Evolutionary conservation across 2,329 filamentous ascomycete genomes (phyloP), one percentile per base, ranked within the genome.

Genomic region (Microcyclosporella mali): DNA sequence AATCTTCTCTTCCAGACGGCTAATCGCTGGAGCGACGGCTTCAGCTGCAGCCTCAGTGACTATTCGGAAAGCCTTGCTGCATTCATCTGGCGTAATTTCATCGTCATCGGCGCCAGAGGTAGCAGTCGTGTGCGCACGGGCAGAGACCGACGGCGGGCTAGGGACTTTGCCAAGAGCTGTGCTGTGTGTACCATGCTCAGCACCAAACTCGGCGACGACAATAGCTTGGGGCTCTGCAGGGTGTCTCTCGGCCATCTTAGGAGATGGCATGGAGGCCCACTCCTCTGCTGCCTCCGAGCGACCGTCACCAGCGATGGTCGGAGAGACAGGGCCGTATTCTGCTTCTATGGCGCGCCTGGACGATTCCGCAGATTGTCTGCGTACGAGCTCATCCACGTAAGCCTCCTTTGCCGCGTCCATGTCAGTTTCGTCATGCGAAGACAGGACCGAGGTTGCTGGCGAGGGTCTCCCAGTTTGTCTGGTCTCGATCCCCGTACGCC

Each of bases 371-470:
- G 40, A 40, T 17, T 40, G 38, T 14, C 37, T 35, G 21, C 40
- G 45, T 4, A 43, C 36, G 29, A 47, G 35, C 40, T 47, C 45
- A 18, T 43, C 45, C 16, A 43, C 45, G 19, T 47, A 47, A 4
- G 45, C 45, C 21, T 42, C 33, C 30, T 47, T 47, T 9, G 41
- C 41, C 8, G 36, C 35, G 28, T 44, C 36, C 10, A 44, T 40
- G n/a, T 44, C 41, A 19, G 34, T 38, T 11, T 47, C 45, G 14
- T 19, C 35, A 21, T 37, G 30, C 18, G 36, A 31, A 17, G 45
- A 47, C 12, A 40, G 29, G 6, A 33, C 25, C 6, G 43, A 46
- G n/a, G 33, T 46, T 3, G 33, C 43, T 8, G 25, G 35, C 7
- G 28, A 37, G 18, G n/a, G 8, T 12, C 12, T 4, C 6, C 9